Base-by-base conservation (phyloP, 2,329 filamentous ascomycete species). In the Colletotrichum eremochloae region DNA sequence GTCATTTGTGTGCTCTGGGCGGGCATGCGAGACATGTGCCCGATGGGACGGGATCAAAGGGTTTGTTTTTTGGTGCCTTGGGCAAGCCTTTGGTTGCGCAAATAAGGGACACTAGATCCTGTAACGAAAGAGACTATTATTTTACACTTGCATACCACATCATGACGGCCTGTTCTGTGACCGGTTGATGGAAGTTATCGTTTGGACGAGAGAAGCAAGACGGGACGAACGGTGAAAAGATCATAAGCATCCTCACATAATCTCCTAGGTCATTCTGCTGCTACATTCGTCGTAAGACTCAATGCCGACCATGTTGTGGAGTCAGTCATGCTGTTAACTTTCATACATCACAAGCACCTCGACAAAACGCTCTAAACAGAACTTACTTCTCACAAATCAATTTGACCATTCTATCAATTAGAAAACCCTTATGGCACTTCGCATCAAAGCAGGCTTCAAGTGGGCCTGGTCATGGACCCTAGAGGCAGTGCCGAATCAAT, bases 351-450 rank as follows among this genome's bases (percentile, higher is more conserved):
- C 53, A 5, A 12, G n/a, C 12, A 5, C 18, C 20, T 53, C 61
- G n/a, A n/a, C 12, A 29, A 29, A 12, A 42, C 12, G 24, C 44
- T 20, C 8, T 1, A 31, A 33, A 36, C 15, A 29, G 46, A 11
- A 38, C 14, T 52, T 67, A 12, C 14, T 52, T 67, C 18, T 61
- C 31, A 56, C 31, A 67, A 67, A 63, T 63, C 68, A 67, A 71
- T 67, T 67, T 67, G 57, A 61, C 56, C 71, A 71, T 63, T 73
- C 68, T 73, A 73, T 67, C 24, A 38, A 60, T 42, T 58, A 63
- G 46, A 50, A 56, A 24, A 42, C 57, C 46, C 53, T 29, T 29
- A 15, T 44, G 58, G 40, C 29, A 65, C 48, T 44, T 66, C 62
- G 48, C 48, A n/a, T 71, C 57, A 36, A 36, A 44, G 42, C 38